Conservation (phyloP, 2,329 filamentous ascomycete species). For the Aspergillus floridensis region DNA sequence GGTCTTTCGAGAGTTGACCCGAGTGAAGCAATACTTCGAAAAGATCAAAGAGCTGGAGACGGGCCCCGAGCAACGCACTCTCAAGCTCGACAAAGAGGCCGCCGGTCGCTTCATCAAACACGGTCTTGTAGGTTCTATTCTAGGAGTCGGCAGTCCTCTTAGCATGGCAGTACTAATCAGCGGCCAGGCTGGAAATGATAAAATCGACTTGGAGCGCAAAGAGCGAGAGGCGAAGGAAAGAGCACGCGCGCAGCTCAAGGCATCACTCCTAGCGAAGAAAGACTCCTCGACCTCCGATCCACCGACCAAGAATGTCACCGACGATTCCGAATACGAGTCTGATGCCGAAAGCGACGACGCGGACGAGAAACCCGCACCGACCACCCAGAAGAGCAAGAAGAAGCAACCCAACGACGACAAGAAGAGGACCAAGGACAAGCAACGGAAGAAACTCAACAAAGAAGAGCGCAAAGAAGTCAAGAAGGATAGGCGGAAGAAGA, state of each 20-base stretch:
- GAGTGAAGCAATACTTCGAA: slow-evolving; percentile 85
- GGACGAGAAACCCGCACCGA: neutral
- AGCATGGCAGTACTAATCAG: slow-evolving; percentile 14
- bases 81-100: slow-evolving; percentile 70
- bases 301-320: slow-evolving; percentile 17
- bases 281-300: slow-evolving; percentile 25
- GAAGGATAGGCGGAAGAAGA: slow-evolving; percentile 36
- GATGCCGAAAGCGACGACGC: slow-evolving; percentile 19
- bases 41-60: slow-evolving; percentile 81
- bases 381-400: slow-evolving; percentile 8
- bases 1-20: slow-evolving; percentile 78
- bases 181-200: slow-evolving; percentile 48
- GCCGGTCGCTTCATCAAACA: slow-evolving; percentile 79
- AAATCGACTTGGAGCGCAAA: slow-evolving; percentile 51
- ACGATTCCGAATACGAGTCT: slow-evolving; percentile 20
- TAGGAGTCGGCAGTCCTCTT: slow-evolving; percentile 1
- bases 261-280: slow-evolving; percentile 44
- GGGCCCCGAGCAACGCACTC: slow-evolving; percentile 55
- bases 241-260: slow-evolving; percentile 50
- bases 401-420: slow-evolving; percentile 9
- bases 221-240: slow-evolving; percentile 52
- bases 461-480: slow-evolving; percentile 26
- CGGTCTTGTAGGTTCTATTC: slow-evolving; percentile 60
- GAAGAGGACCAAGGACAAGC: slow-evolving; percentile 31
- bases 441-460: slow-evolving; percentile 28